Conservation (phyloP, 495 filamentous ascomycete species). For the Hyaloscypha variabilis region DNA sequence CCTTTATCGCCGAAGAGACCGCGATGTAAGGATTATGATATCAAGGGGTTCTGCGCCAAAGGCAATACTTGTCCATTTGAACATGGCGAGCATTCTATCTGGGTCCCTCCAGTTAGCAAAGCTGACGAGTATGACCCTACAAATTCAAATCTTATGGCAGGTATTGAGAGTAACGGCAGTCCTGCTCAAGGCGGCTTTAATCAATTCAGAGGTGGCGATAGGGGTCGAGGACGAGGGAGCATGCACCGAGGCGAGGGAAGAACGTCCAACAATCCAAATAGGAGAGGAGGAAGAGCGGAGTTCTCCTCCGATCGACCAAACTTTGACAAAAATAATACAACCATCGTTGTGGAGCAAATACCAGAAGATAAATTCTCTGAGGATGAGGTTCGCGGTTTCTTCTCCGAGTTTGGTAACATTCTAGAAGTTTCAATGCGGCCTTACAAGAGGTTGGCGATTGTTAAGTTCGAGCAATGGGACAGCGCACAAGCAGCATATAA, state of each 20-base stretch:
- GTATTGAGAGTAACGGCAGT: constrained; percentile 19
- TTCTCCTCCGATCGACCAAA: constrained; percentile 79
- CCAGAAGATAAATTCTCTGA: constrained; percentile 86
- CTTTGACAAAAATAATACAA: constrained; percentile 71
- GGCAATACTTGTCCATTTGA: constrained; percentile 81
- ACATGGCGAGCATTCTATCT: constrained; percentile 66
- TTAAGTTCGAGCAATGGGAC: constrained; percentile 76
- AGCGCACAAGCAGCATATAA: constrained; percentile 81
- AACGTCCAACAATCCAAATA: constrained; percentile 11
- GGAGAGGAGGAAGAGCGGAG: constrained; percentile 48
- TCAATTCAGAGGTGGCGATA: constrained; percentile 28
- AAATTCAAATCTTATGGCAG: constrained; percentile 55
- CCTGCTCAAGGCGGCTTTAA: constrained; percentile 5
- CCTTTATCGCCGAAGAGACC: constrained; percentile 40
- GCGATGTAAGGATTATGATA: constrained; percentile 86
- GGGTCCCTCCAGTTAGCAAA: constrained; percentile 47
- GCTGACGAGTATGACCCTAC: constrained; percentile 86
- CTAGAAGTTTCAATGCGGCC: constrained; percentile 72
- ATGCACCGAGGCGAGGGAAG: constrained; percentile 16
- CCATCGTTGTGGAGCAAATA: constrained; percentile 91
- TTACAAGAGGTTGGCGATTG: constrained; percentile 75
- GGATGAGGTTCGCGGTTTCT: constrained; percentile 74
- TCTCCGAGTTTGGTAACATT: constrained; percentile 82
- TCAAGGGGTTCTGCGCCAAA: constrained; percentile 80
- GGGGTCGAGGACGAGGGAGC: constrained; percentile 33